Base-by-base conservation (phyloP, 2,329 filamentous ascomycete species). In the Verticillium albo-atrum region DNA sequence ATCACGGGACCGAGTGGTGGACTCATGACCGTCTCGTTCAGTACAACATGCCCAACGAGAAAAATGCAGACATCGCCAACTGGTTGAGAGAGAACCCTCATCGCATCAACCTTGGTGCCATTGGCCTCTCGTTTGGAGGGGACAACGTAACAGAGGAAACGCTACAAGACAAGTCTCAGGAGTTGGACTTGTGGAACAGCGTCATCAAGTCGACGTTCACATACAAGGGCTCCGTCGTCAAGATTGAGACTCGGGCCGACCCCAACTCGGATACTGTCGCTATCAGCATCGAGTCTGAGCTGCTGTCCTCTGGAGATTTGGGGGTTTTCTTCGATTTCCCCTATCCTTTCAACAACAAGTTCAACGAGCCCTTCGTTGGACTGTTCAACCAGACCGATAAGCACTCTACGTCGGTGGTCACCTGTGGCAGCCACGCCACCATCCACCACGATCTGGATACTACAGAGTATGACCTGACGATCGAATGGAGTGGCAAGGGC, bases 361-460 rank as follows among this genome's bases (percentile, higher is more conserved):
- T 83, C 59, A 80, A 83, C 37, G 79, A 79, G 2, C 81, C 82
- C 1, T 84, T 79, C 61, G 80, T 84, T 2, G 81, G 81, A 1
- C 67, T 80, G 4, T 82, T 78, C 69, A 80, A 82, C 65, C 75
- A 74, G 5, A 78, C 79, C 0, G 68, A 68, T 6, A 74, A 74
- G 15, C 79, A 83, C 62, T 73, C 66, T 2, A 82, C 80, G 0
- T 67, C 60, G 0, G 63, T 81, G 1, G 61, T 65, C 12, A 61
- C 59, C 3, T 68, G 66, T 14, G 57, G 64, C 0, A 66, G 66
- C 25, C 67, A 67, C 17, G 78, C 77, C 23, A 70, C 62, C 2
- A 79, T 82, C 55, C 70, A 67, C 35, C 79, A 82, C 61, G 73
- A 72, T 6, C 63, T 82, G 10, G 76, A 77, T 58, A 70, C 71